Evolutionary conservation across 345 rosid species (phyloP), one percentile per base, ranked within the genome.

Genomic region (Draba incana): DNA sequence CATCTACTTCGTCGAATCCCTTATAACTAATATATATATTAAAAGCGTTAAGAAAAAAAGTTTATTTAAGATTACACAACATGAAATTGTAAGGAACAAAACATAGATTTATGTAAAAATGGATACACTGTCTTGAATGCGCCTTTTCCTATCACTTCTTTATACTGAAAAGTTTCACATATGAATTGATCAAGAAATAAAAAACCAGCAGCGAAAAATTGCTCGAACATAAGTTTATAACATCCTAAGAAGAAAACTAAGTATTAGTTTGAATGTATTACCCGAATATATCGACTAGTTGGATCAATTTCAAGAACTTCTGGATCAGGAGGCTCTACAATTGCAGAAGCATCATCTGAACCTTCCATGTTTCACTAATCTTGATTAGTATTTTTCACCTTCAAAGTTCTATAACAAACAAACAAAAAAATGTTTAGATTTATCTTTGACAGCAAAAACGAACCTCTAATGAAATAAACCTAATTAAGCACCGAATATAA

Each of bases 1-100:
- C 97, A 70, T 88, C 81, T 67, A 83, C 88, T 80, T 90, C 92
- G 78, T 93, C 98, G 10, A 93, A 93, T 69, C 90, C 98, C 84
- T 82, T 93, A 75, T 93, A 93, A 35, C 98, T 92, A 72, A 62
- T 53, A 41, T 72, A 48, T 35, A 56, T 37, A 27, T 35, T 2
- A 33, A 33, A 33, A 33, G 37, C 54, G 78, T 81, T 54, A 79
- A 68, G 78, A 78, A 35, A 35, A 35, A 3, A 8, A 8, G 10
- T 35, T 2, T 8, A 35, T 2, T 35, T 8, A 35, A 35, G 10
- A 35, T 35, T 68, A 70, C 27, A 54, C 75, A 49, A 57, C 10
- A 45, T 71, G 61, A 50, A 44, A 12, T 9, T 41, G 24, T 7
- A 50, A 24, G 25, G 3, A 56, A 57, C 10, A 2, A 20, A 8